Base-by-base conservation (phyloP, 192 early-diverging fungal species). In the Coemansia sp. region DNA sequence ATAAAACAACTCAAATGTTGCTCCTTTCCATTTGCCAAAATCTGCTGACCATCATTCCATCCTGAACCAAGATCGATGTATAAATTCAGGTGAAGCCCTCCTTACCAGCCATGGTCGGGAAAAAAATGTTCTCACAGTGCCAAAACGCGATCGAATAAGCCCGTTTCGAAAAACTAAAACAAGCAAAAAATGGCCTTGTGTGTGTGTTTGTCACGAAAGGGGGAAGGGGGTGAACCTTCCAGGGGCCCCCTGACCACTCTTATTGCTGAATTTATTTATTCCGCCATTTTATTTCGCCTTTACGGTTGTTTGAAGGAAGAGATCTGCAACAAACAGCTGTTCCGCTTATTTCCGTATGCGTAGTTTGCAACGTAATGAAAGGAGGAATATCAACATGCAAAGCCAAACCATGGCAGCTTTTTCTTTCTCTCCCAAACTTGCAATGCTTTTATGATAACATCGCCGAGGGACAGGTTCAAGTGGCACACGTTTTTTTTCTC, bases 141-240 rank as follows among this genome's bases (percentile, higher is more conserved):
- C 49, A 7, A 52, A 11, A 52, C 7, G 6, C 49, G 26, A 26
- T 2, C 20, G 23, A 52, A 52, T 52, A 52, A 52, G 23, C 9
- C 20, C 2, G 49, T 14, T 9, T 2, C 5, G 18, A 48, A 48
- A n/a, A 48, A 0, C 1, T 20, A 48, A 48, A 48, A 16, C 7
- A 46, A 14, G 15, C 14, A 11, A 2, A 5, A 45, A 6, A 15
- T 15, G 7, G 44, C 44, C 44, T 11, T 45, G 72, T 74, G 72
- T 64, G 64, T 74, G 12, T 23, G 66, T 74, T 68, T 74, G 72
- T 74, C 66, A 74, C 72, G 72, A 74, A 68, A 75, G 73, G 72
- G 72, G 72, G 53, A 56, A 21, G 38, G 60, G 43, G 45, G 41
- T 30, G 41, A 24, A 15, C 33, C 52, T 38, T 36, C 34, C 33